Evolutionary conservation across 805 yeast genomes (phyloP).

Genomic region (Dipodascopsis uninucleata): DNA sequence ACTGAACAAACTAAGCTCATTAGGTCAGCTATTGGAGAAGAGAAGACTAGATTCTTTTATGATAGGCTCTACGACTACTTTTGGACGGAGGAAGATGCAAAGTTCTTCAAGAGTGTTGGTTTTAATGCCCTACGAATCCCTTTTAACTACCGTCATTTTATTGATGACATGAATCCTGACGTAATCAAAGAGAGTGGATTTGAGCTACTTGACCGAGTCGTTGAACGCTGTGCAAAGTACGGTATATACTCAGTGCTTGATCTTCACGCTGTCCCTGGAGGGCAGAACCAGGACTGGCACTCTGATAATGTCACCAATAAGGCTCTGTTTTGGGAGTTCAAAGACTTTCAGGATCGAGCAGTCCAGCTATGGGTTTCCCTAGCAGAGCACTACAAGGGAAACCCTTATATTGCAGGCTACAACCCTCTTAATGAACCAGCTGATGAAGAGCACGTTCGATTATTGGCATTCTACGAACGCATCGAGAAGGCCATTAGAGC

Average conservation of each 20-base stretch:
- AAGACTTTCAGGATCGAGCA: slow-evolving; percentile 47
- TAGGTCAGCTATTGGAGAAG: slow-evolving; percentile 43
- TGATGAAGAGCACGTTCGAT: slow-evolving; percentile 42
- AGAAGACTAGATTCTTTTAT: slow-evolving; percentile 48
- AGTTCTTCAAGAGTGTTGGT: slow-evolving; percentile 42
- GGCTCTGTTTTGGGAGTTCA: slow-evolving; percentile 50
- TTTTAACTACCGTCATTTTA: slow-evolving; percentile 50
- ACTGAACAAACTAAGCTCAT: slow-evolving; percentile 48
- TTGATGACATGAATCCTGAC: slow-evolving; percentile 46
- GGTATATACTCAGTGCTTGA: slow-evolving; percentile 50
- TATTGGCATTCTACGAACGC: slow-evolving; percentile 41
- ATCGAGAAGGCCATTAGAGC: slow-evolving; percentile 42
- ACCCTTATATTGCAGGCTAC: slow-evolving; percentile 51
- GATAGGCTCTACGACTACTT: slow-evolving; percentile 52
- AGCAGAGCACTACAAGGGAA: slow-evolving; percentile 47
- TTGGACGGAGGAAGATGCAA: slow-evolving; percentile 52
- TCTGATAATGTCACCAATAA: slow-evolving; percentile 47
- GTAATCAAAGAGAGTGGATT: slow-evolving; percentile 46
- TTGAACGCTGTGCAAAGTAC: slow-evolving; percentile 45
- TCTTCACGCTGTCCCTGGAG: slow-evolving; percentile 52
- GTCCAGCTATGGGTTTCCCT: slow-evolving; percentile 46
- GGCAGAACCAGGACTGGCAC: slow-evolving; percentile 57
- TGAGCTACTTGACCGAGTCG: slow-evolving; percentile 42
- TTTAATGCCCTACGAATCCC: slow-evolving; percentile 50
- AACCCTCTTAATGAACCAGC: slow-evolving; percentile 55